A percentile compares a stretch with the other conserved stretches of the same genome.
Evolutionary conservation across 23 red algal genomes (phyloP).

Genomic region (Gracilaria vermiculophylla): DNA sequence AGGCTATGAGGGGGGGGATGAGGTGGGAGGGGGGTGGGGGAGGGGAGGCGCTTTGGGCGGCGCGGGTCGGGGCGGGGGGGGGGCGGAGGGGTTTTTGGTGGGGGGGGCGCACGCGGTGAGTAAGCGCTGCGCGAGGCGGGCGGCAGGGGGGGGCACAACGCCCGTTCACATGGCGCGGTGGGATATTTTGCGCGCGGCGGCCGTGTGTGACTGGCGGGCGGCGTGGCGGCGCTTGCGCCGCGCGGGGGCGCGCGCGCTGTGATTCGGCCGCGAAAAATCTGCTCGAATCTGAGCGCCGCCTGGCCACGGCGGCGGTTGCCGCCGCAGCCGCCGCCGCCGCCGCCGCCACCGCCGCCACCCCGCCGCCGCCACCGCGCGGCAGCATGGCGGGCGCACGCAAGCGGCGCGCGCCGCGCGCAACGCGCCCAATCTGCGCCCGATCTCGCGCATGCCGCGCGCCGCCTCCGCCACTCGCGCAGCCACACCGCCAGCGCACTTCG

Average conservation of each 20-base stretch:
- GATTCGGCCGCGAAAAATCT: neutral
- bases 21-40: neutral
- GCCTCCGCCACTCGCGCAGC: neutral
- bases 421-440: too few relatives aligned
- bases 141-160: too few relatives aligned
- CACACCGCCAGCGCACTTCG: too few relatives aligned
- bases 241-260: neutral
- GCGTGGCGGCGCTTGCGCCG: neutral
- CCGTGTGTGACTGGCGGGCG: neutral
- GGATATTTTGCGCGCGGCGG: slow-evolving; percentile 14
- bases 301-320: too few relatives aligned
- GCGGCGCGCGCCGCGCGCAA: neutral
- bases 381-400: neutral
- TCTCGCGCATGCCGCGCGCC: too few relatives aligned
- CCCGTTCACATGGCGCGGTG: neutral
- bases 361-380: too few relatives aligned
- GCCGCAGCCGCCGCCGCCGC: too few relatives aligned
- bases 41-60: slow-evolving; percentile 13
- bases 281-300: neutral
- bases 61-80: too few relatives aligned
- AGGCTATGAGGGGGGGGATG: neutral
- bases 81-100: neutral
- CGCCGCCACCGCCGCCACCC: too few relatives aligned
- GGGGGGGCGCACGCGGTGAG: neutral
- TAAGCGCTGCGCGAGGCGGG: neutral